phyloP scores from a whole-genome alignment of 805 yeast species.

The Pichia nanzhaoensis region DNA sequence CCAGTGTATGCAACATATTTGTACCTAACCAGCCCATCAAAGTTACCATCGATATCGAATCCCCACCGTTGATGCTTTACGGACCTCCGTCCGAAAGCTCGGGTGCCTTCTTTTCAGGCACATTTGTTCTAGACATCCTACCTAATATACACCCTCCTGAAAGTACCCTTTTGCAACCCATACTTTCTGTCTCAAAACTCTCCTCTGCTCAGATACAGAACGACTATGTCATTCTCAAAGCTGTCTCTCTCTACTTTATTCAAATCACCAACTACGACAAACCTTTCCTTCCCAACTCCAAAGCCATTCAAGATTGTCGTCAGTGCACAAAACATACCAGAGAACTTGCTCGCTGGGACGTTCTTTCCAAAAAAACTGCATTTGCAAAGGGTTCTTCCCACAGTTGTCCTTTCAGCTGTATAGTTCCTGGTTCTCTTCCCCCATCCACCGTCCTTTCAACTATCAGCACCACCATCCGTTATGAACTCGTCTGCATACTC shows the following conservation, averaged over 20 bases:
- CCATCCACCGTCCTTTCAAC: constrained; percentile 65
- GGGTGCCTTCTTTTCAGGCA: constrained; percentile 82
- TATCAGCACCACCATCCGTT: constrained; percentile 49
- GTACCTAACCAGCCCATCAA: constrained; percentile 26
- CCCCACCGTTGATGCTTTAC: constrained; percentile 85
- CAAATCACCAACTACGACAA: constrained; percentile 62
- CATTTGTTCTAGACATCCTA: constrained; percentile 55
- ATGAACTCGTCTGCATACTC: constrained; percentile 64
- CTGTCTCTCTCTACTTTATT: constrained; percentile 59
- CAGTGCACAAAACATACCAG: constrained; percentile 50
- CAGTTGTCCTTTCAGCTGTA: constrained; percentile 86
- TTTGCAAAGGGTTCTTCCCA: constrained; percentile 60
- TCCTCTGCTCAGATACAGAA: constrained; percentile 15
- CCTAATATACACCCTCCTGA: no score
- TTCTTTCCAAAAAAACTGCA: constrained; percentile 51
- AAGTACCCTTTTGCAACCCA: constrained; percentile 13
- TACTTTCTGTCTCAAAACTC: constrained; percentile 21
- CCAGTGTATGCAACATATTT: constrained; percentile 20
- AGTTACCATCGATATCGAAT: constrained; percentile 62
- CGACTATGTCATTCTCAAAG: constrained; percentile 43
- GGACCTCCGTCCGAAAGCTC: constrained; percentile 74
- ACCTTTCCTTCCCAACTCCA: constrained; percentile 57
- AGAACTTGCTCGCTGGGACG: constrained; percentile 84
- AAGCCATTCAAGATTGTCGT: constrained; percentile 44
- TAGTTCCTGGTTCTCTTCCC: constrained; percentile 83